Conservation (phyloP, 495 filamentous ascomycete species). For the Trichoderma asperelloides region DNA sequence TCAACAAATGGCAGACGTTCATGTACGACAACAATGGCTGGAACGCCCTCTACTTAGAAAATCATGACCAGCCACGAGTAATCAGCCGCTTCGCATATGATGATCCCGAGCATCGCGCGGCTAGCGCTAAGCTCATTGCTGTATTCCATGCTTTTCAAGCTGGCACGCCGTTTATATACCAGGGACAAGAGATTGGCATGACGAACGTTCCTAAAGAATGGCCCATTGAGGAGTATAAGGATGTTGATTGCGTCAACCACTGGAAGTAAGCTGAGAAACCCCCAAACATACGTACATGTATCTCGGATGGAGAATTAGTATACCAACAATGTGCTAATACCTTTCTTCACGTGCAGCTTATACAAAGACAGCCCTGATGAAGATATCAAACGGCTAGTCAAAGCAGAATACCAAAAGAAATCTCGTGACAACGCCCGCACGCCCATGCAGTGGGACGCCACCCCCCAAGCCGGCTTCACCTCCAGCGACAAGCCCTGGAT, state of each 20-base stretch:
- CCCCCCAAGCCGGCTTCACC: conserved; percentile 43
- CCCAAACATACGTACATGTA: conserved; percentile 34
- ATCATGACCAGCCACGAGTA: conserved; percentile 60
- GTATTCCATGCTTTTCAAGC: conserved; percentile 37
- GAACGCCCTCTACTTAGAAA: conserved; percentile 66
- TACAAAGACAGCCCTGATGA: conserved; percentile 14
- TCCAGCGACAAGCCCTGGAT: conserved; percentile 38
- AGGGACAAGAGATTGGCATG: conserved; percentile 69
- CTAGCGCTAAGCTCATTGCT: conserved; percentile 47
- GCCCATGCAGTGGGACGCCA: conserved; percentile 54
- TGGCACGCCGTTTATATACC: conserved; percentile 52
- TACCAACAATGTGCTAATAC: background rate
- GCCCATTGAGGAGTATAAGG: conserved; percentile 61
- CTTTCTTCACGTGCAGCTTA: background rate
- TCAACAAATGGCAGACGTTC: conserved; percentile 57
- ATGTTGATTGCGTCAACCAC: conserved; percentile 55
- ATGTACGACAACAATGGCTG: conserved; percentile 63
- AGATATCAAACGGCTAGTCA: conserved; percentile 40
- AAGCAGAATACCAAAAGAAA: conserved; percentile 48
- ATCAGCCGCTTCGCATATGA: conserved; percentile 50
- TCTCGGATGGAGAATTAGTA: background rate
- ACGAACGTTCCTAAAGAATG: conserved; percentile 56
- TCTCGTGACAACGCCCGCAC: conserved; percentile 46
- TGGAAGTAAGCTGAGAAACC: conserved; percentile 16
- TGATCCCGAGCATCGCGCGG: conserved; percentile 33